Evolutionary conservation across 2,329 filamentous ascomycete species (phyloP), one percentile per base, ranked within the genome.

Genomic region (Xylaria sp.): DNA sequence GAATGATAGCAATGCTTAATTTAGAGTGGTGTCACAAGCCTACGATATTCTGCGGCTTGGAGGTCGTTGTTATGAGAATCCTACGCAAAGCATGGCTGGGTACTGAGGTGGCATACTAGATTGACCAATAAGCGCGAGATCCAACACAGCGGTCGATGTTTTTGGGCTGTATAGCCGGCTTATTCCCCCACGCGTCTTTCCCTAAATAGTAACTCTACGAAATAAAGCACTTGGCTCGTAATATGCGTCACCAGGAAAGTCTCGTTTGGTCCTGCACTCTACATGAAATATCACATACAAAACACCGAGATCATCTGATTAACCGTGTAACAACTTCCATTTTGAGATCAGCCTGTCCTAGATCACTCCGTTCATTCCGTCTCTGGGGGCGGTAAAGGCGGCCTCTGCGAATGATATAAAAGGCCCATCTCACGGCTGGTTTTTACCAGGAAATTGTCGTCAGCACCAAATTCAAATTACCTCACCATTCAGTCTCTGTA

Each of bases 31-130:
- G 8, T 20, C 4, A 52, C 34, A 37, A 55, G 46, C 54, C 59
- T 20, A 31, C 48, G 65, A 41, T 50, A 46, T 25, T 8, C 1
- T 59, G 39, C 46, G 54, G 52, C 54, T 46, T 55, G 7, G 13
- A 37, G 10, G 46, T 5, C 59, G 6, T 20, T 48, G n/a, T 46
- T 31, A 46, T 44, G 61, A 63, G 48, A 10, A 48, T n/a, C 41
- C 55, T 50, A 50, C 50, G 56, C 39, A 41, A 60, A 51, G 46
- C 31, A 51, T 37, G 37, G 18, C 34, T 41, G 12, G 41, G 10
- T 31, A 23, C 50, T 68, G 50, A 68, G 46, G 61, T 68, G 25
- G 65, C 61, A 68, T 65, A n/a, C 20, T 41, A 15, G 23, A 37
- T 31, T 8, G 9, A 15, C 61, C 55, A 65, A 51, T 68, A 25